phyloP scores from a whole-genome alignment of 106 monocot species.

The Dioscorea alata region DNA sequence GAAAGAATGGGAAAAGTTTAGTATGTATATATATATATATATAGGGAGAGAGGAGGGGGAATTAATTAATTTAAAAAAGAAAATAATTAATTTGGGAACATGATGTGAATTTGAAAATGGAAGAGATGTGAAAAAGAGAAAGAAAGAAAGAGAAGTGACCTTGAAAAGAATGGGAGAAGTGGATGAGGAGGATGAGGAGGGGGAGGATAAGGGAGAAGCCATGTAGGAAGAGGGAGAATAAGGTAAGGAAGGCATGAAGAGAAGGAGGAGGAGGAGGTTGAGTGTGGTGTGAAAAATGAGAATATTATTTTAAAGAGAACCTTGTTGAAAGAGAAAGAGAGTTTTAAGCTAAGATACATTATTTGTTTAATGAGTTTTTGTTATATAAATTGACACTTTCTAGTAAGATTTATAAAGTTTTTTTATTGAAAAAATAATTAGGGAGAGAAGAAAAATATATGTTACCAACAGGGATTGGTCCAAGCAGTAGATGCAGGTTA shows the following conservation, averaged over 20 bases:
- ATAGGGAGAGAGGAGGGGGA: not conserved
- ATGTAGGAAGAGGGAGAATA: not conserved
- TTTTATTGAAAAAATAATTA: no score
- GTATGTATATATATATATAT: not conserved
- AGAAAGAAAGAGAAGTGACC: not conserved
- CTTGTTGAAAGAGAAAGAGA: no score
- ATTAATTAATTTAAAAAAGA: no score
- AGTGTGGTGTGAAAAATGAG: conserved; percentile 8
- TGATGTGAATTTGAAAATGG: no score
- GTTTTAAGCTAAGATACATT: no score
- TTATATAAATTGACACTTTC: no score
- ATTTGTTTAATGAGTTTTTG: no score
- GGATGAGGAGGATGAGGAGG: not conserved
- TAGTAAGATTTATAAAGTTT: no score
- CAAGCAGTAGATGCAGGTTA: no score
- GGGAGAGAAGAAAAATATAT: not conserved
- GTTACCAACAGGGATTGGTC: no score
- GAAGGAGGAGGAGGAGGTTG: conserved; percentile 7
- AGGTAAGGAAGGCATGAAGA: conserved; percentile 1
- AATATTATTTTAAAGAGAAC: conserved; percentile 1
- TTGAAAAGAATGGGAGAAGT: not conserved
- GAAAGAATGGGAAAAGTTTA: not conserved
- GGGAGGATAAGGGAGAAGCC: not conserved
- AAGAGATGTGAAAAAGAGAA: no score
- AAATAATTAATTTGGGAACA: no score